Base-by-base conservation (phyloP, 2,329 filamentous ascomycete genomes). In the Sarocladium strictum region DNA sequence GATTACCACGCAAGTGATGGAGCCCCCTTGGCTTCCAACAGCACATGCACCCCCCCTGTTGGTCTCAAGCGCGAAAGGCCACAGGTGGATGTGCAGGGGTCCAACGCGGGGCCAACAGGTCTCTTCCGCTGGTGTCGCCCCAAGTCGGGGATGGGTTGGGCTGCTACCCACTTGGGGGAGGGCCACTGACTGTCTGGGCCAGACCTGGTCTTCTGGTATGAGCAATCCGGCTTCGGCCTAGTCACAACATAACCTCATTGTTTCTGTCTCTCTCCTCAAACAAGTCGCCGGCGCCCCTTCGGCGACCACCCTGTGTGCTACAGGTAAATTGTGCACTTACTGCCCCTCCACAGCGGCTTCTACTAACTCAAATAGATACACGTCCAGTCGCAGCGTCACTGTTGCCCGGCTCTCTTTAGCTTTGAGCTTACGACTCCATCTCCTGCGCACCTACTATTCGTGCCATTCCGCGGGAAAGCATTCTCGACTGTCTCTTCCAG, bases 41-140 rank as follows among this genome's bases (percentile, higher is more conserved):
- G n/a, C n/a, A n/a, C n/a, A n/a, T n/a, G n/a, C n/a, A 19, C 15
- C 15, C 15, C 35, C 35, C 35, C 35, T 38, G 35, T 6, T 43
- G 40, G n/a, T 43, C 40, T 43, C 40, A 43, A 43, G 10, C 21
- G n/a, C 40, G 24, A 43, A 43, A 43, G 24, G 40, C 40, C 40
- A 43, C 40, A 43, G 21, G 17, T 43, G 17, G 40, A 29, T 27
- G 23, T 47, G 24, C 43, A 47, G 43, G 43, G 43, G 21, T 47
- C 10, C 7, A 24, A n/a, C 43, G 43, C 23, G 43, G 43, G 23
- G 43, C 24, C 43, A 47, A 15, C 43, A 47, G 43, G n/a, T 23
- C 19, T 10, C 43, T 47, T 47, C 43, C 43, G 43, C 24, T 43
- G 17, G 40, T 43, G 40, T 43, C 24, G 40, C 6, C 40, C 40